These are phyloP conservation scores for Clonostachys sp. DNA, from an alignment of 2,329 filamentous ascomycete species.

Conservation along the genomic window DNA sequence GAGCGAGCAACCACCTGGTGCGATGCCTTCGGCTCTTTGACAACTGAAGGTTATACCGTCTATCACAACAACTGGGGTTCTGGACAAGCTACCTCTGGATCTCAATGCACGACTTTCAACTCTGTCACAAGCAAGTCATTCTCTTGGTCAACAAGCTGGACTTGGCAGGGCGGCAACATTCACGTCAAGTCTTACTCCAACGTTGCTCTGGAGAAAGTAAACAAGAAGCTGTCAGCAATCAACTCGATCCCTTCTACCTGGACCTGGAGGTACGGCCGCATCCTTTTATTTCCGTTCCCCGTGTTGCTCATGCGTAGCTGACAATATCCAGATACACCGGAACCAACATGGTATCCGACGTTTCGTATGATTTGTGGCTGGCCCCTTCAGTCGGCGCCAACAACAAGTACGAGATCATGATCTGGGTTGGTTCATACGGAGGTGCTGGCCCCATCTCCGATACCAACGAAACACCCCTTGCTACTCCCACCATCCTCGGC, in stretches of 20 bases:
- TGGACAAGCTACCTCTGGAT: slow-evolving; percentile 19
- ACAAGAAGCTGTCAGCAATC: slow-evolving; percentile 14
- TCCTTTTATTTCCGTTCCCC: neutral
- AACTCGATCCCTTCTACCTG: slow-evolving; percentile 22
- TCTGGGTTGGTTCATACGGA: slow-evolving; percentile 43
- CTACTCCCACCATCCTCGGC: slow-evolving; percentile 38
- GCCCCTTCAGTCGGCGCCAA: slow-evolving; percentile 25
- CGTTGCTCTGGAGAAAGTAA: slow-evolving; percentile 23
- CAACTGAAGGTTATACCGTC: slow-evolving; percentile 9
- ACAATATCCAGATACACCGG: slow-evolving; percentile 14
- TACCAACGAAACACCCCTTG: slow-evolving; percentile 36
- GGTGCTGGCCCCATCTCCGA: slow-evolving; percentile 43
- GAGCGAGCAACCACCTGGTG: too few relatives aligned
- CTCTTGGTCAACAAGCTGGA: slow-evolving; percentile 31
- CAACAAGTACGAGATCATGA: slow-evolving; percentile 56
- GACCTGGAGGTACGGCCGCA: slow-evolving; percentile 19
- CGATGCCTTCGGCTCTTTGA: too few relatives aligned
- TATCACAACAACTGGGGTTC: slow-evolving; percentile 38
- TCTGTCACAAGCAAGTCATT: slow-evolving; percentile 21
- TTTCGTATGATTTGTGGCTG: slow-evolving; percentile 61
- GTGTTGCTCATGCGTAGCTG: too few relatives aligned
- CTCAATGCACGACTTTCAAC: slow-evolving; percentile 31
- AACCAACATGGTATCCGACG: slow-evolving; percentile 39
- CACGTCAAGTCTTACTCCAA: slow-evolving; percentile 39
- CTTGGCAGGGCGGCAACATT: slow-evolving; percentile 26